Evolutionary conservation across 1,284 basidiomycete species (phyloP).

Genomic region (Pseudozyma hubeiensis): DNA sequence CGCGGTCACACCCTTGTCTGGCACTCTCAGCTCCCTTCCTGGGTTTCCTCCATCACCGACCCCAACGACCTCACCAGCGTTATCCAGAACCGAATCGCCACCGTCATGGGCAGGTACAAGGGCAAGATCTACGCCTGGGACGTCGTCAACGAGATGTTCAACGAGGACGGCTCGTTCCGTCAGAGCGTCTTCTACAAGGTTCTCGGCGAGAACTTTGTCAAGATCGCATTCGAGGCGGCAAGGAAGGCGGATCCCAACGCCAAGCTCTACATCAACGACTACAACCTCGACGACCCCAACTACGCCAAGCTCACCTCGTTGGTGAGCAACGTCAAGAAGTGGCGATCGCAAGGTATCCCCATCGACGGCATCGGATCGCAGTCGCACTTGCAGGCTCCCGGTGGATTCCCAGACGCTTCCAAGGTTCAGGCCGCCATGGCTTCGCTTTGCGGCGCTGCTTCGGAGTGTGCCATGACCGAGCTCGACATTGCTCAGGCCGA

Average conservation of each 20-base stretch:
- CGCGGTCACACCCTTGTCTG: constrained; percentile 29
- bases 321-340: constrained; percentile 22
- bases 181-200: constrained; percentile 26
- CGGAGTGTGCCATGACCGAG: constrained; percentile 30
- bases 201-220: constrained; percentile 27
- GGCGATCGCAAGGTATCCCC: constrained; percentile 21
- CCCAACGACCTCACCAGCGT: constrained; percentile 23
- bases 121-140: constrained; percentile 33
- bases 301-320: constrained; percentile 21
- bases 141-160: constrained; percentile 32
- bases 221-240: constrained; percentile 24
- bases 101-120: constrained; percentile 24
- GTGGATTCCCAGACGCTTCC: constrained; percentile 14
- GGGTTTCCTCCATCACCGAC: constrained; percentile 23
- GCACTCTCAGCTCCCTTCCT: constrained; percentile 21
- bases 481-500: constrained; percentile 21
- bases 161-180: constrained; percentile 26
- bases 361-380: constrained; percentile 35
- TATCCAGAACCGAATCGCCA: constrained; percentile 20
- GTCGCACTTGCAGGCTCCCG: constrained; percentile 16
- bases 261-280: constrained; percentile 40
- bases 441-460: constrained; percentile 10
- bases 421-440: constrained; percentile 18
- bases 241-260: constrained; percentile 14
- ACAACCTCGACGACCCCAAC: constrained; percentile 16